Evolutionary conservation across 805 yeast species (phyloP), one percentile per base, ranked within the genome.

Genomic region (Ogataea glucozyma): DNA sequence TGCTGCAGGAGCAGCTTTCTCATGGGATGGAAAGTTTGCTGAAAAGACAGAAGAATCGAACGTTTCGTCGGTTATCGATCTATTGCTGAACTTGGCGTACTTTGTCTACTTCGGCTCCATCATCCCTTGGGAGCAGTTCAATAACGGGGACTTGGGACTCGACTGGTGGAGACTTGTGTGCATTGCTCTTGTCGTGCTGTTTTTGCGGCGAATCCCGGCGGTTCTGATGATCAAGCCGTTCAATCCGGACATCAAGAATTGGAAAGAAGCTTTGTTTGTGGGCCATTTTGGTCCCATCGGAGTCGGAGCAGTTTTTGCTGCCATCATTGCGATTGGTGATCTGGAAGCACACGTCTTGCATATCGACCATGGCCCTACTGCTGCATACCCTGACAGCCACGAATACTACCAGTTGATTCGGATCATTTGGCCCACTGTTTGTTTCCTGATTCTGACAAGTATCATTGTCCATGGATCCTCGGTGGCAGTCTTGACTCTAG

Each of bases 211-310:
- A 56, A 61, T 78, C 10, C 83, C 83, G 1, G 80, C 80, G 0
- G 79, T 77, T 11, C 52, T 82, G 26, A 71, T 71, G 1, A 65
- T 79, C 21, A 80, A 80, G 57, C 78, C 77, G 1, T 53, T 80
- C 13, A 75, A 78, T 19, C 85, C 87, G 1, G 84, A 79, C 52
- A 71, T 83, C 27, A 73, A 73, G 44, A 70, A 76, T 26, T 76
- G 85, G 81, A 72, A 79, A 57, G 88, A 83, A 56, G 87, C 87
- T 1, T 53, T 83, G 4, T 79, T 83, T 56, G 78, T 82, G 47
- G 89, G 89, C 33, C 87, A 79, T 64, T 83, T 83, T 56, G 89
- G 89, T 27, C 89, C 89, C 12, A 81, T 83, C 57, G 89, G 89
- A 18, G 68, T 64, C 16, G 68, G 67, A 38, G 68, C 69, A 3